Evolutionary conservation across 805 yeast species (phyloP), one percentile per base, ranked within the genome.

Genomic region (Phaffomyces thermotolerans): DNA sequence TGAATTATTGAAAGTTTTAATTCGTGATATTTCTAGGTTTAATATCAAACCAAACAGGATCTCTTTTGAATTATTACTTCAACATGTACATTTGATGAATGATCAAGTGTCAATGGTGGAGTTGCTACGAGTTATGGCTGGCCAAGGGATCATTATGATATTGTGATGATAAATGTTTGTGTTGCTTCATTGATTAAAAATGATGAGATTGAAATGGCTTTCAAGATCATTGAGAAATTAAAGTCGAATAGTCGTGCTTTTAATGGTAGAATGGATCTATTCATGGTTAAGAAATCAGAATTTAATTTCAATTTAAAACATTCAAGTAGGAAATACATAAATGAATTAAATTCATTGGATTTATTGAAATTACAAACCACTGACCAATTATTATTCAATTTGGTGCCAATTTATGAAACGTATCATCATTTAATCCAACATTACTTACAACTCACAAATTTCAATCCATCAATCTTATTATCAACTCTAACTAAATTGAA

Each of bases 381-480:
- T 15, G 25, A 34, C 14, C 8, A 18, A 1, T 20, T 39, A 13
- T 13, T 43, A 5, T 39, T 43, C 37, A 42, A 42, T 18, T 15
- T 39, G 12, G 24, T 30, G 4, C 46, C 46, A 8, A 18, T 30
- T 23, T 43, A 35, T 32, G 46, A 43, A 32, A 39, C 46, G 4
- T 43, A 43, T 33, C 17, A 27, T 9, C 42, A 41, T 15, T 20
- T 43, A 9, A 29, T 43, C 5, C 5, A 27, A 6, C 37, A 33
- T 15, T 39, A 34, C 22, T 13, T 39, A 3, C 39, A 43, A 15
- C 17, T 43, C 4, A 27, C 39, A 20, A 30, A 31, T 8, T 43
- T 43, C 25, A 15, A 35, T 22, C 40, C 41, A n/a, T 39, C 35
- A 15, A 22, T 7, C 8, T 33, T 43, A 13, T 25, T 25, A 25